These are phyloP conservation scores for Fraxinus latifolia DNA, from an alignment of 305 asterid genomes.

Conservation along the genomic window DNA sequence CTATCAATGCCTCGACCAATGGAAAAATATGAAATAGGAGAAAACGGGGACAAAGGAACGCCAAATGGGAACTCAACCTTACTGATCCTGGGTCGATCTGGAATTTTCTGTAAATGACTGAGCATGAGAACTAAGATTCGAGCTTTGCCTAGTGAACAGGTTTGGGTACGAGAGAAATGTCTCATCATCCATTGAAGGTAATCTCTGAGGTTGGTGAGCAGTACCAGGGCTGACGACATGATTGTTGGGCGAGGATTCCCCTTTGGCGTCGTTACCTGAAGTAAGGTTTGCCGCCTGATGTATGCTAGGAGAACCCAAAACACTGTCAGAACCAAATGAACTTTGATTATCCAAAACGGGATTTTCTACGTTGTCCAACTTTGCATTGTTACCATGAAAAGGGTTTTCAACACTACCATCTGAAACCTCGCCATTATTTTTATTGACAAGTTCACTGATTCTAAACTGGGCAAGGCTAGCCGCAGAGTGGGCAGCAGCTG, in stretches of 20 bases:
- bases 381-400: constrained; percentile 36
- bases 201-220: constrained; percentile 60
- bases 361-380: constrained; percentile 26
- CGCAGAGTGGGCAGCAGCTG: constrained; percentile 86
- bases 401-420: constrained; percentile 43
- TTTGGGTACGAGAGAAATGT: constrained; percentile 71
- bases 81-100: neutral
- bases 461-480: constrained; percentile 81
- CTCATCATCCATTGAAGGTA: constrained; percentile 85
- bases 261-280: constrained; percentile 26
- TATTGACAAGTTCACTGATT: constrained; percentile 62
- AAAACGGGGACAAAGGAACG: neutral
- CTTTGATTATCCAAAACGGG: constrained; percentile 29
- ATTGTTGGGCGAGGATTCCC: neutral
- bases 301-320: constrained; percentile 25
- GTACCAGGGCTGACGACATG: constrained; percentile 22
- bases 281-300: constrained; percentile 21
- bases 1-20: neutral
- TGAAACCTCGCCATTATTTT: constrained; percentile 34
- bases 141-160: constrained; percentile 58
- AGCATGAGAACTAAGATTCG: constrained; percentile 40
- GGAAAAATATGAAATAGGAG: neutral
- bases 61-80: neutral
- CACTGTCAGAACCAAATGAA: constrained; percentile 29
- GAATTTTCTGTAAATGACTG: constrained; percentile 40